Conservation (phyloP, 352 stramenopile genomes). For the Pythium aristosporum region DNA sequence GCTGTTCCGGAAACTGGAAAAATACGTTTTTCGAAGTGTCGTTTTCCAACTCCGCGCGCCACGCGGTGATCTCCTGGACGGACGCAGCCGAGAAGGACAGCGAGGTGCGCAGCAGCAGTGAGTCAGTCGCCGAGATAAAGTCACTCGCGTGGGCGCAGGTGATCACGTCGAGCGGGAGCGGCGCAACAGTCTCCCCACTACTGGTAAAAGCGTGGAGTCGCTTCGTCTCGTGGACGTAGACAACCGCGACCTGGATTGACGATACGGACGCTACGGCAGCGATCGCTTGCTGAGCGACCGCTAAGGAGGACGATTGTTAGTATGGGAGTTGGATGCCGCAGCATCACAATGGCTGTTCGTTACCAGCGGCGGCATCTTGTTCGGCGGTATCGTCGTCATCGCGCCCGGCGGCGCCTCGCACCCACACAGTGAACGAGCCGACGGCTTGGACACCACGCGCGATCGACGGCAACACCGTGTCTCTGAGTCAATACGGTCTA, state of each 20-base stretch:
- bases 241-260: conserved; percentile 16
- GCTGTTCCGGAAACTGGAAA: conserved; percentile 34
- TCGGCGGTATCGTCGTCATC: conserved; percentile 14
- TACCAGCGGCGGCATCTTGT: conserved; percentile 10
- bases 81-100: conserved; percentile 33
- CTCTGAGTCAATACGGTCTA: conserved; percentile 6
- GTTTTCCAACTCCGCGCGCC: conserved; percentile 17
- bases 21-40: conserved; percentile 24
- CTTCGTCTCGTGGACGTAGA: conserved; percentile 27
- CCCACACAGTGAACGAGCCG: conserved; percentile 29
- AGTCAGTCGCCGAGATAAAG: conserved; percentile 37
- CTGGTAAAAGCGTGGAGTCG: conserved; percentile 21
- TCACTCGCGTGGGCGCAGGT: conserved; percentile 49
- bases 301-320: not conserved
- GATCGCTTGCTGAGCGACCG: not conserved
- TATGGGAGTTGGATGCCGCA: not conserved
- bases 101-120: conserved; percentile 39
- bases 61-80: conserved; percentile 8
- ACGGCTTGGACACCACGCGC: conserved; percentile 30
- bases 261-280: not conserved
- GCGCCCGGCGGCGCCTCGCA: conserved; percentile 2
- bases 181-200: not conserved
- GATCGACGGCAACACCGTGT: conserved; percentile 18
- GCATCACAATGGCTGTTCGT: not conserved
- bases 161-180: conserved; percentile 33